Conservation (phyloP, 306 rosid species). For the Sphenostylis stenocarpa region DNA sequence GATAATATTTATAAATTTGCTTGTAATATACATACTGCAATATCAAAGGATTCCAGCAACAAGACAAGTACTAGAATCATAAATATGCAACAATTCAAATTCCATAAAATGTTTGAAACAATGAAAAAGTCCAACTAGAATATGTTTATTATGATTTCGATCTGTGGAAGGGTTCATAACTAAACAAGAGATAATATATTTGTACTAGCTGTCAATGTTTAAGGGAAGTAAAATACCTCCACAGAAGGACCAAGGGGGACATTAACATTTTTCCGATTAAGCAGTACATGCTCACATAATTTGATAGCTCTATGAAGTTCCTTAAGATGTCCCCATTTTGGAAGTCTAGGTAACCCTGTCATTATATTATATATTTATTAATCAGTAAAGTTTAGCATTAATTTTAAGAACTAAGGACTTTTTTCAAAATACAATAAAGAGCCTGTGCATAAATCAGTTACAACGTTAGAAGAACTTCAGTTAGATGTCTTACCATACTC, state of each 20-base stretch:
- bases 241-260: conserved; percentile 66
- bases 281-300: conserved; percentile 68
- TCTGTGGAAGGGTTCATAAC: neutral
- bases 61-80: neutral
- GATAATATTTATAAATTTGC: neutral
- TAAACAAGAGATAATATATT: conserved; percentile 10
- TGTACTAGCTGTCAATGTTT: conserved; percentile 16
- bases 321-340: conserved; percentile 97
- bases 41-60: neutral
- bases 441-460: neutral
- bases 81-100: conserved; percentile 4
- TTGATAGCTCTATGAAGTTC: conserved; percentile 87
- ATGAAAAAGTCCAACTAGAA: neutral
- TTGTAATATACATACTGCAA: neutral
- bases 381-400: conserved; percentile 15
- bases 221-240: conserved; percentile 60
- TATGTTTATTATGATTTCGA: conserved; percentile 3
- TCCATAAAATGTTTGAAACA: neutral
- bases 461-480: conserved; percentile 1
- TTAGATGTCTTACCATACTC: conserved; percentile 73
- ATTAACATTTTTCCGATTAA: conserved; percentile 55
- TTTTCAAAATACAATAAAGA: neutral
- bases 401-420: neutral
- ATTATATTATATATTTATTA: conserved; percentile 12
- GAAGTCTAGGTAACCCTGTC: conserved; percentile 83